Evolutionary conservation across 2,329 filamentous ascomycete species (phyloP).

Genomic region (Colletotrichum theobromicola): DNA sequence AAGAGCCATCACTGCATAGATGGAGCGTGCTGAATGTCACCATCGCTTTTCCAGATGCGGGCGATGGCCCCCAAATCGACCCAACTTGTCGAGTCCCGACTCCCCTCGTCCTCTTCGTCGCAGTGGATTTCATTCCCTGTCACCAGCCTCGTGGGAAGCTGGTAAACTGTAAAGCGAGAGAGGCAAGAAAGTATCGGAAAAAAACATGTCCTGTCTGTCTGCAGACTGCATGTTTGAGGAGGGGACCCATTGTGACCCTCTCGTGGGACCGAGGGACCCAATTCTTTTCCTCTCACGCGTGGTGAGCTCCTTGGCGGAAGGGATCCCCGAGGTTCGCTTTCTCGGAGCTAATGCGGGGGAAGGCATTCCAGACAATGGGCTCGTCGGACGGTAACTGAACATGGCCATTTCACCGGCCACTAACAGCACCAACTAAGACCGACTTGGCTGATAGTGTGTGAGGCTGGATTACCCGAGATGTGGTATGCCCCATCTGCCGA

Average conservation of each 20-base stretch:
- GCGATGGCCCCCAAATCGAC: constrained; percentile 1
- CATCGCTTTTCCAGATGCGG: not conserved
- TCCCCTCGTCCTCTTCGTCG: not conserved
- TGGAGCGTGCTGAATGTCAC: not conserved
- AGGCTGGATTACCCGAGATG: constrained; percentile 13
- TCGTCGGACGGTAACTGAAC: not conserved
- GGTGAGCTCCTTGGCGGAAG: not conserved
- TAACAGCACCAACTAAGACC: not conserved
- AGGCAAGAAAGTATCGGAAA: not conserved
- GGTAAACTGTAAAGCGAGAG: not conserved
- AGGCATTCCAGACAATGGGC: not conserved
- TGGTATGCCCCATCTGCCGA: constrained; percentile 9
- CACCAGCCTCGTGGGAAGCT: constrained; percentile 11
- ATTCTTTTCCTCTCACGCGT: not conserved
- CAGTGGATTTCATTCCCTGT: constrained; percentile 6
- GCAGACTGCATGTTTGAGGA: constrained; percentile 1
- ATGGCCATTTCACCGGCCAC: constrained; percentile 1
- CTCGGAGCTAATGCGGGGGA: constrained; percentile 13
- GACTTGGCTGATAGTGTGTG: not conserved
- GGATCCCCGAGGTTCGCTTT: not conserved
- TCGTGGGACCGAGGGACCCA: not conserved
- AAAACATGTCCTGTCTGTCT: not conserved
- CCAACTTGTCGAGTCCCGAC: not conserved
- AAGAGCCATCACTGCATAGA: not conserved
- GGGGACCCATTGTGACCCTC: not conserved